Base-by-base conservation (phyloP, 2,329 filamentous ascomycete genomes). In the Thyridium curvatum region DNA sequence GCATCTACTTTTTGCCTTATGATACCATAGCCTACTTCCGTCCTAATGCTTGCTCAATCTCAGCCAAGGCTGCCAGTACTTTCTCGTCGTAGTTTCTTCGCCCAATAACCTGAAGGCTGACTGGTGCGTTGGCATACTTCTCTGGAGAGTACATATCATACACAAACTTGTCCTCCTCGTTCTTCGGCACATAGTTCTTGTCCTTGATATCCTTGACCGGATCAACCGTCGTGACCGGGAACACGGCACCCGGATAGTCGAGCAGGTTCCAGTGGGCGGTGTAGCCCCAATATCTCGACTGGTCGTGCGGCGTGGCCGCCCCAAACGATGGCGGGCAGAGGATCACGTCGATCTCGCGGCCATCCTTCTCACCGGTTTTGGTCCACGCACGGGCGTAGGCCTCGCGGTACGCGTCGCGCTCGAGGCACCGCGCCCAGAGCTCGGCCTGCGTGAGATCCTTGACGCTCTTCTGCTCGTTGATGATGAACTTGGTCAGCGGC, bases 231-330 rank as follows among this genome's bases (percentile, higher is more conserved):
- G 43, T 2, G 71, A 73, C 75, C 0, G 82, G 82, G 51, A 86
- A 82, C 0, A 78, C 68, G 3, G 74, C 55, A 9, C 68, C 71
- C 1, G 82, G 77, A 53, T 83, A 84, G 53, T 86, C 80, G 2
- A 86, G 67, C 32, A 85, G 49, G 52, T 86, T 86, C 79, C 80
- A 86, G 44, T 79, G 71, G 1, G 71, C 62, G 0, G 79, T 83
- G 47, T 86, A 86, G 2, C 71, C 71, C 79, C 79, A 86, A 64
- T 53, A 82, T 50, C 42, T 32, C 16, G 32, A 68, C 65, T 33
- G 71, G 70, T 3, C 61, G 37, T 69, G 69, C 0, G 74, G 69
- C 2, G 71, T 68, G 9, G 72, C 48, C 18, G 72, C 4, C 62
- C 64, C 5, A 67, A 68, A 4, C 66, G 68, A 4, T 60, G 64